phyloP scores from a whole-genome alignment of 352 stramenopile species.

The Lagenidium giganteum region DNA sequence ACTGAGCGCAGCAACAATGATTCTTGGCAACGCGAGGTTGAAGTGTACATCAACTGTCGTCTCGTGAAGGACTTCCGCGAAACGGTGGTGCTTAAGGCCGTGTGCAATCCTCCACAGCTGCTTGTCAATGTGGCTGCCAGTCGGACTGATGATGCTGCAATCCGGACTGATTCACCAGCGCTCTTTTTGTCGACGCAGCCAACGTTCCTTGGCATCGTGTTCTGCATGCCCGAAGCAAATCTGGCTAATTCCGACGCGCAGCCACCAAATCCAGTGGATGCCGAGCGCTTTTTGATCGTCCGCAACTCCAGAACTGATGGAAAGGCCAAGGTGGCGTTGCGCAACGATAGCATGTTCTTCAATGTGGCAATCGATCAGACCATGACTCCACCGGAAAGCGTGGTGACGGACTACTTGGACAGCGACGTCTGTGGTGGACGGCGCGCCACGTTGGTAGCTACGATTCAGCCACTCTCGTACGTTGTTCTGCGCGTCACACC shows the following conservation, averaged over 20 bases:
- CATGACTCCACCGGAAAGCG: conserved; percentile 24
- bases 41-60: conserved; percentile 85
- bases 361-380: conserved; percentile 47
- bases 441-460: conserved; percentile 60
- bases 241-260: conserved; percentile 33
- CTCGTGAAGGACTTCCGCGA: conserved; percentile 87
- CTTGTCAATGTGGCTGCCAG: conserved; percentile 60
- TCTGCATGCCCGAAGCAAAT: conserved; percentile 67
- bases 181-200: conserved; percentile 39
- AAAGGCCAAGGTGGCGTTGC: conserved; percentile 62
- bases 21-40: conserved; percentile 77
- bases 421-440: conserved; percentile 66
- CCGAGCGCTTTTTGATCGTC: conserved; percentile 72
- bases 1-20: conserved; percentile 23
- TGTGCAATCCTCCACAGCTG: conserved; percentile 76
- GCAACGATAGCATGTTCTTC: conserved; percentile 88
- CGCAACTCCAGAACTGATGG: conserved; percentile 64
- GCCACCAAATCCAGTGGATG: conserved; percentile 22
- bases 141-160: conserved; percentile 26
- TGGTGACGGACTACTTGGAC: conserved; percentile 60
- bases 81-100: conserved; percentile 70
- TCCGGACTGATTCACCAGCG: conserved; percentile 15
- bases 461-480: conserved; percentile 44
- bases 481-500: conserved; percentile 68
- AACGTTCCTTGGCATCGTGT: conserved; percentile 79